Evolutionary conservation across 2,329 filamentous ascomycete species (phyloP).

Genomic region (Xylaria sp.): DNA sequence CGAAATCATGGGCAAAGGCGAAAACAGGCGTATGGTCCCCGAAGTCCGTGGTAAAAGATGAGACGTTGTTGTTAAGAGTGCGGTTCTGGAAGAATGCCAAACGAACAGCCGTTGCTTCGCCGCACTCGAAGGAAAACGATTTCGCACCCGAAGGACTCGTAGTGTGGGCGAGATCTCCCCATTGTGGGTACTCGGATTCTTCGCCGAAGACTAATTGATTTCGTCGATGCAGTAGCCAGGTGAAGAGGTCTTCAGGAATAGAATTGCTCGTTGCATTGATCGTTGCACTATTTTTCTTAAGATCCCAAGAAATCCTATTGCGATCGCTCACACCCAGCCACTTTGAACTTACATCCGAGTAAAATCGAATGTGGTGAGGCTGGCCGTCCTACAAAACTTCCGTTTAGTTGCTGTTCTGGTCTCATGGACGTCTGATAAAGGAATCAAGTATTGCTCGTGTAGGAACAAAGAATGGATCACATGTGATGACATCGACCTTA

Average conservation of each 20-base stretch:
- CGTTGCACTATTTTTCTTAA: constrained; percentile 59
- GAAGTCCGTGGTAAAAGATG: constrained; percentile 65
- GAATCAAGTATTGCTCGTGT: not conserved
- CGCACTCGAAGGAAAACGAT: constrained; percentile 42
- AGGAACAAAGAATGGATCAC: not conserved
- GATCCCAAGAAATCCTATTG: constrained; percentile 73
- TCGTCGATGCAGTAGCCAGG: constrained; percentile 68
- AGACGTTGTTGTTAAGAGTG: constrained; percentile 66
- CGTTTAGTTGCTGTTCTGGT: not conserved
- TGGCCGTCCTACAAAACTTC: constrained; percentile 35
- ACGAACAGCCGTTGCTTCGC: constrained; percentile 56
- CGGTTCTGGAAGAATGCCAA: constrained; percentile 70
- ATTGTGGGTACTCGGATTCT: constrained; percentile 67
- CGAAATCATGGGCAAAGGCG: constrained; percentile 67
- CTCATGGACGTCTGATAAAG: not conserved
- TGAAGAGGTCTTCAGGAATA: constrained; percentile 73
- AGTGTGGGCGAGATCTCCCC: constrained; percentile 76
- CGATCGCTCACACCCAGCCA: constrained; percentile 81
- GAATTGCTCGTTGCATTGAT: constrained; percentile 48
- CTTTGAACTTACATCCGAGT: constrained; percentile 75
- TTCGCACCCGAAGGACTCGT: constrained; percentile 52
- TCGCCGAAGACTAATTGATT: constrained; percentile 78
- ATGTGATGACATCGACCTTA: not conserved
- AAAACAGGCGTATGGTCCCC: constrained; percentile 78
- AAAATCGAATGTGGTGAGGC: constrained; percentile 69